Percentiles rank a stretch among this genome's conserved stretches.
Evolutionary conservation across 805 yeast genomes (phyloP).

Genomic region (Pichia insulana): DNA sequence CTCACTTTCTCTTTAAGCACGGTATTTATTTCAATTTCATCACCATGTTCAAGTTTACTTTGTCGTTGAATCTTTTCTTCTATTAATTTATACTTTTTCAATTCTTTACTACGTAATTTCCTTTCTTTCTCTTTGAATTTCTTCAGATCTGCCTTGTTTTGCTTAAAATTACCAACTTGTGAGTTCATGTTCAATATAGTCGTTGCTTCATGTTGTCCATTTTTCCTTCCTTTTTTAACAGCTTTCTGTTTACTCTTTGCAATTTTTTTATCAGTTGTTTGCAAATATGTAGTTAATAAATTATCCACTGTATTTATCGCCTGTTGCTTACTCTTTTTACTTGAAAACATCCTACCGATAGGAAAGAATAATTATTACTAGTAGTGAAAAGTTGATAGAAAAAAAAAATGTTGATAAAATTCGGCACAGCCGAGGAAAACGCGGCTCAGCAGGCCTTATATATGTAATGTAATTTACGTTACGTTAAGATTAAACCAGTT

Average conservation of each 20-base stretch:
- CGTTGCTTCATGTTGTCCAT: slow-evolving; percentile 14
- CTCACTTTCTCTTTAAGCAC: slow-evolving; percentile 31
- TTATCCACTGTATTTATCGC: slow-evolving; percentile 20
- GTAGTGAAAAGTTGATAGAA: no score
- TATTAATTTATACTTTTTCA: slow-evolving; percentile 10
- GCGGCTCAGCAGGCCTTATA: no score
- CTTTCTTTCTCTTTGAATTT: slow-evolving; percentile 17
- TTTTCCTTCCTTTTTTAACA: not conserved
- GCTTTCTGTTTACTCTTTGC: slow-evolving; percentile 3
- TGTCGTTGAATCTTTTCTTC: slow-evolving; percentile 16
- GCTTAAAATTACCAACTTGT: slow-evolving; percentile 13
- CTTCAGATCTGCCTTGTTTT: slow-evolving; percentile 9
- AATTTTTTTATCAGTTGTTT: slow-evolving; percentile 4
- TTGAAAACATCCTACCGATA: slow-evolving; percentile 13
- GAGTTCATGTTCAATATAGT: slow-evolving; percentile 19
- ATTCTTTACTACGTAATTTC: slow-evolving; percentile 12
- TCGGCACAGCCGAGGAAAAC: no score
- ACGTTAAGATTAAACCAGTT: no score
- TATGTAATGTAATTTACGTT: no score
- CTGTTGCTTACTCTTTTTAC: slow-evolving; percentile 13
- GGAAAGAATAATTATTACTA: no score
- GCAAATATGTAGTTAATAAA: slow-evolving; percentile 22
- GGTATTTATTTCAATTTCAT: slow-evolving; percentile 28
- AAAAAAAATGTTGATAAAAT: no score
- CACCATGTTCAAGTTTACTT: slow-evolving; percentile 18